These are phyloP conservation scores for Chaetoceros muelleri DNA, from an alignment of 108 stramenopile species.

Conservation along the genomic window DNA sequence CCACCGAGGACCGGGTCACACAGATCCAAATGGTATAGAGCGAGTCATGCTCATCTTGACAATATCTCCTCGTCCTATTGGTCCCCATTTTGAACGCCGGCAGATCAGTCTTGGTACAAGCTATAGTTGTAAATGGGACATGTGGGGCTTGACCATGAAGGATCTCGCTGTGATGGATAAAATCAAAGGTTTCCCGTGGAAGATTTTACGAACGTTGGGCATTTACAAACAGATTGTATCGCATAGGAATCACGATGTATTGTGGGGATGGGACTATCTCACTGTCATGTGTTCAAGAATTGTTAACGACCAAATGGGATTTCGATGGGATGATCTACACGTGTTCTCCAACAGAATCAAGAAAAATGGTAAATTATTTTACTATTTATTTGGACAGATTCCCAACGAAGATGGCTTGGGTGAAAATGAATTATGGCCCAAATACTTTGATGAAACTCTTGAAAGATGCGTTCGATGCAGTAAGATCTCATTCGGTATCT, in stretches of 20 bases:
- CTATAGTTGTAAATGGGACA: constrained; percentile 38
- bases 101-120: constrained; percentile 33
- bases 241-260: not conserved
- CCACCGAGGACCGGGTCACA: constrained; percentile 41
- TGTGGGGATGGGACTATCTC: constrained; percentile 29
- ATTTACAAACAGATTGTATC: constrained; percentile 9
- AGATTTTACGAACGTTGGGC: constrained; percentile 10
- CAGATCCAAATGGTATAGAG: constrained; percentile 25
- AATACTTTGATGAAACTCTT: not conserved
- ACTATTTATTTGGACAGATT: not conserved
- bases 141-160: constrained; percentile 17
- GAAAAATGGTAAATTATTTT: not conserved
- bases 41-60: constrained; percentile 45
- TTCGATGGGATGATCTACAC: constrained; percentile 1
- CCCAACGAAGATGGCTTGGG: not conserved
- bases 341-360: not conserved
- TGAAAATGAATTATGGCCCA: not conserved
- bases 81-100: constrained; percentile 19
- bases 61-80: constrained; percentile 41
- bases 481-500: not conserved
- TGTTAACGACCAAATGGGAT: constrained; percentile 19
- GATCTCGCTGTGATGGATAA: constrained; percentile 9
- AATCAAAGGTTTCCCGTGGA: constrained; percentile 4
- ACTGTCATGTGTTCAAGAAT: constrained; percentile 18
- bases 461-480: not conserved